Evolutionary conservation across 129 eudicot genomes (phyloP).

Genomic region (Flaveria ramosissima): DNA sequence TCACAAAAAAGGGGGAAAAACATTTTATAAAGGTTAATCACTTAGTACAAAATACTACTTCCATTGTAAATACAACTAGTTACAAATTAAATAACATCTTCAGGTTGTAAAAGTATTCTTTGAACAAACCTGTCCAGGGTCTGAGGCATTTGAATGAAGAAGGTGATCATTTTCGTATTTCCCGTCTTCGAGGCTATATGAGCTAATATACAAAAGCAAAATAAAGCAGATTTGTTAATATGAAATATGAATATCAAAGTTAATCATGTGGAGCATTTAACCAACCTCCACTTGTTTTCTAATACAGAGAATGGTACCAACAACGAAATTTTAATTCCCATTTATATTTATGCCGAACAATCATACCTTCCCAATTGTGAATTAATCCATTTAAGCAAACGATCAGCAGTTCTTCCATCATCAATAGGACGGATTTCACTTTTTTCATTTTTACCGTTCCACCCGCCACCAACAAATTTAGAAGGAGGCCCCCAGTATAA

Average conservation of each 20-base stretch:
- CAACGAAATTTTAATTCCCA: background rate
- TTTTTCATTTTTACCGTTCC: conserved; percentile 60
- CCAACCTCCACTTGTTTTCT: conserved; percentile 10
- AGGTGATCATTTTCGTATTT: conserved; percentile 64
- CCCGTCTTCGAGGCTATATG: conserved; percentile 66
- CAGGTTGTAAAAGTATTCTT: background rate
- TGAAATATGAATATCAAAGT: background rate
- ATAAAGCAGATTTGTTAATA: background rate
- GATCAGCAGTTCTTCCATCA: conserved; percentile 78
- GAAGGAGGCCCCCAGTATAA: conserved; percentile 80
- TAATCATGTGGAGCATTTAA: background rate
- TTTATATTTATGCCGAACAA: background rate
- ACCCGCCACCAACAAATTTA: conserved; percentile 62
- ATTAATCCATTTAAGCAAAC: conserved; percentile 79
- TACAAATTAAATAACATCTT: conserved; percentile 6
- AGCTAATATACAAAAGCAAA: conserved; percentile 44
- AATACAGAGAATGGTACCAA: background rate
- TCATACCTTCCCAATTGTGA: conserved; percentile 69
- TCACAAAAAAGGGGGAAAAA: background rate
- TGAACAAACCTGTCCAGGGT: conserved; percentile 67
- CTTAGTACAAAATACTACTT: conserved; percentile 8
- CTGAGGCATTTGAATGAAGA: conserved; percentile 57
- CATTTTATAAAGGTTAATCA: background rate
- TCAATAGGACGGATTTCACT: conserved; percentile 62
- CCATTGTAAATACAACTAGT: conserved; percentile 3